A percentile compares a stretch with the other conserved stretches of the same genome.
phyloP scores from a whole-genome alignment of 108 stramenopile genomes.

The Discostella pseudostelligera region DNA sequence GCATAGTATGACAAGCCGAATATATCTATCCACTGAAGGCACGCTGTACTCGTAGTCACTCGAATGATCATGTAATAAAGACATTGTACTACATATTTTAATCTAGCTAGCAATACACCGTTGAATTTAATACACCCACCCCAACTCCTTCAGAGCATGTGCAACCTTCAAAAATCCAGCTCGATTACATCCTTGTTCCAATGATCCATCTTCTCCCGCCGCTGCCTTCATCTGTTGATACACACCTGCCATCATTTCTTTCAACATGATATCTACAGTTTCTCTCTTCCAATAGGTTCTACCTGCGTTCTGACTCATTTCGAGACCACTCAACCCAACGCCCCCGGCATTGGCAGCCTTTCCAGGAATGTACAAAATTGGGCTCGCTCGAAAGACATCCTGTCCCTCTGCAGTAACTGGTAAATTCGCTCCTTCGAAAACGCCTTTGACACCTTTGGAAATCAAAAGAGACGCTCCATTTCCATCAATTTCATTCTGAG shows the following conservation, averaged over 20 bases:
- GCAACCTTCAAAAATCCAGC: slow-evolving; percentile 84
- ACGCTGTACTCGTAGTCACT: no score
- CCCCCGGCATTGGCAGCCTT: slow-evolving; percentile 78
- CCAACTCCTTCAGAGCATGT: slow-evolving; percentile 70
- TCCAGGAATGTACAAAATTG: slow-evolving; percentile 59
- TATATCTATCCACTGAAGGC: no score
- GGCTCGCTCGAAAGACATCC: slow-evolving; percentile 52
- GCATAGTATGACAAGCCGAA: no score
- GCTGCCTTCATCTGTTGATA: slow-evolving; percentile 64
- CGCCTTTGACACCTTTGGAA: slow-evolving; percentile 56
- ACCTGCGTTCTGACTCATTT: slow-evolving; percentile 86
- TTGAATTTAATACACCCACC: slow-evolving; percentile 56
- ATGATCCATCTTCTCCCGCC: slow-evolving; percentile 50
- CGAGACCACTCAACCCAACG: slow-evolving; percentile 75
- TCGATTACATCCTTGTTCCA: slow-evolving; percentile 85
- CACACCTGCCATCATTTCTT: slow-evolving; percentile 78
- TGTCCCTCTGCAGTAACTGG: slow-evolving; percentile 71
- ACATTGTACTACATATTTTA: no score
- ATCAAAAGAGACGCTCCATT: slow-evolving; percentile 51
- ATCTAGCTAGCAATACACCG: background rate
- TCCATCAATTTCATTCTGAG: slow-evolving; percentile 81
- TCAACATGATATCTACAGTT: slow-evolving; percentile 71
- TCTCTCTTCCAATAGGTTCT: slow-evolving; percentile 64
- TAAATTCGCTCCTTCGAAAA: slow-evolving; percentile 79
- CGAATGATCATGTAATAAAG: no score